Conservation (phyloP, 352 stramenopile genomes). For the Phytophthora macrochlamydospora region DNA sequence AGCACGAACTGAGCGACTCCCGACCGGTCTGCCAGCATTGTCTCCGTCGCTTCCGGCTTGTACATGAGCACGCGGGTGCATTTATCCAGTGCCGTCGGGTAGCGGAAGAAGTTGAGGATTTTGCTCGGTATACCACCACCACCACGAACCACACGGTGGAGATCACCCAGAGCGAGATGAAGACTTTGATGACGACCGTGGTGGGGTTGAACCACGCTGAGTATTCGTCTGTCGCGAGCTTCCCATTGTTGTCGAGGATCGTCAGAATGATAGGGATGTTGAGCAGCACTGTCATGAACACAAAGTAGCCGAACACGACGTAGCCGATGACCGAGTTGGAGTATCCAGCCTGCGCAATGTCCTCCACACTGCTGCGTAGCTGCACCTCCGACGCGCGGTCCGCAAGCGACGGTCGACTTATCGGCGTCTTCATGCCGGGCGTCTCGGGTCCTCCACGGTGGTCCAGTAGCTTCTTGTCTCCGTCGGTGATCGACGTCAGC, state of each 20-base stretch:
- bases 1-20: constrained; percentile 59
- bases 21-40: constrained; percentile 65
- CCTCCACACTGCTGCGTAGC: constrained; percentile 49
- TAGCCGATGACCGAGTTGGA: constrained; percentile 45
- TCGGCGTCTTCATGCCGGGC: constrained; percentile 35
- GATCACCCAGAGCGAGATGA: constrained; percentile 66
- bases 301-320: constrained; percentile 63
- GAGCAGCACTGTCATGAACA: constrained; percentile 56
- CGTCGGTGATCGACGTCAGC: constrained; percentile 34
- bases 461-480: constrained; percentile 62
- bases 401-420: constrained; percentile 40
- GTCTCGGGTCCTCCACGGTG: constrained; percentile 60
- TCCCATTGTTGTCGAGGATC: constrained; percentile 64
- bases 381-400: constrained; percentile 52
- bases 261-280: constrained; percentile 60
- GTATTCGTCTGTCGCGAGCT: constrained; percentile 49
- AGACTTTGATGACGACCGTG: constrained; percentile 62
- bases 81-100: constrained; percentile 39
- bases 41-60: constrained; percentile 60
- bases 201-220: constrained; percentile 56
- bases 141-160: constrained; percentile 52
- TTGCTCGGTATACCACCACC: constrained; percentile 51
- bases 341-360: constrained; percentile 60
- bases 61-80: constrained; percentile 64
- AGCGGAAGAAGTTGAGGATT: constrained; percentile 71